phyloP scores from a whole-genome alignment of 2,329 filamentous ascomycete genomes.

The Ploettnerulaceae sp. region DNA sequence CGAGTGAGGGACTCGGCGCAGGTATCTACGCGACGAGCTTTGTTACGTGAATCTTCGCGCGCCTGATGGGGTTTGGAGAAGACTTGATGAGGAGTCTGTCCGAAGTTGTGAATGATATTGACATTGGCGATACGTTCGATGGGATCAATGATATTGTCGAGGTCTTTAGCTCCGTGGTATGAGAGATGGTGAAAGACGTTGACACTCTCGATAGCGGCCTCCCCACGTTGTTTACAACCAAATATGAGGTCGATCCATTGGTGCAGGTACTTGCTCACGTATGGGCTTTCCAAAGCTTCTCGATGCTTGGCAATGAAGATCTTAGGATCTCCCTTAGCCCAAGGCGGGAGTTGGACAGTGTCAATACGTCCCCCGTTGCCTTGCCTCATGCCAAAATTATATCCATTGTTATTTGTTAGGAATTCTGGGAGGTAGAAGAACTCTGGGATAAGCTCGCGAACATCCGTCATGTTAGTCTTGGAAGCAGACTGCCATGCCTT shows the following conservation, averaged over 20 bases:
- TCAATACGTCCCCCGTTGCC: conserved; percentile 76
- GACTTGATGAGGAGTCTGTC: conserved; percentile 93
- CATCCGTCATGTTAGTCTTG: conserved; percentile 84
- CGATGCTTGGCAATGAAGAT: conserved; percentile 94
- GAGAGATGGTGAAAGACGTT: conserved; percentile 97
- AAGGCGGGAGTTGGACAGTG: conserved; percentile 83
- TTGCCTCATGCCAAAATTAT: conserved; percentile 87
- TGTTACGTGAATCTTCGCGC: conserved; percentile 64
- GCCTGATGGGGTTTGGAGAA: conserved; percentile 76
- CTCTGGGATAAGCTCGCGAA: conserved; percentile 90
- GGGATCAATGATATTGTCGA: conserved; percentile 85
- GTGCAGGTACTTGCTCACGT: conserved; percentile 85
- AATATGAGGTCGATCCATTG: conserved; percentile 97
- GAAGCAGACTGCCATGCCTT: conserved; percentile 91
- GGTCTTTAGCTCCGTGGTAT: conserved; percentile 87
- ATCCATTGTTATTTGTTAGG: conserved; percentile 85
- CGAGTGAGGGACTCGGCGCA: conserved; percentile 71
- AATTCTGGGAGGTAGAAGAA: conserved; percentile 98
- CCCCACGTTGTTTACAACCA: conserved; percentile 87
- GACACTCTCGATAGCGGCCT: conserved; percentile 82
- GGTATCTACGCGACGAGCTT: conserved; percentile 68
- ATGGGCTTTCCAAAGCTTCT: conserved; percentile 90
- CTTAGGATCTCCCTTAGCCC: conserved; percentile 93
- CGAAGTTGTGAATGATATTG: conserved; percentile 97
- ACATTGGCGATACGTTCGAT: conserved; percentile 85